A percentile compares a stretch with the other conserved stretches of the same genome.
These are phyloP conservation scores for Helicostylum pulchrum DNA, from an alignment of 192 early-diverging fungal genomes.

Conservation along the genomic window DNA sequence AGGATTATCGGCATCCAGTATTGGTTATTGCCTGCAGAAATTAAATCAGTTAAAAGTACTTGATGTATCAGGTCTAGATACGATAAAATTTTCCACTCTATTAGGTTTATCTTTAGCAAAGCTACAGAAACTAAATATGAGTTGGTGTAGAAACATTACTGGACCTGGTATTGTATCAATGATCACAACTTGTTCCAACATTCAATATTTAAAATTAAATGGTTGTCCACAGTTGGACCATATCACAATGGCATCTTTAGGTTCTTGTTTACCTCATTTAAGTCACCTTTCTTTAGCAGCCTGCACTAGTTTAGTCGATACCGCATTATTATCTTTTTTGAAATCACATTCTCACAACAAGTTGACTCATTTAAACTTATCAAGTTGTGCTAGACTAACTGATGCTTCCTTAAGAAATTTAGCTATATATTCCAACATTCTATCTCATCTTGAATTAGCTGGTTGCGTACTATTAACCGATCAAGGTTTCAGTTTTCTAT, in stretches of 20 bases:
- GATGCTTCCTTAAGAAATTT: conserved; percentile 35
- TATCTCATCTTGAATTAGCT: conserved; percentile 49
- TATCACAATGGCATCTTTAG: conserved; percentile 36
- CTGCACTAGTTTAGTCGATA: conserved; percentile 41
- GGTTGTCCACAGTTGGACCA: conserved; percentile 46
- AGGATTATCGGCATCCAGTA: conserved; percentile 36
- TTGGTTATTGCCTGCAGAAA: conserved; percentile 38
- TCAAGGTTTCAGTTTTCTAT: conserved; percentile 35
- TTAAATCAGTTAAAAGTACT: conserved; percentile 33
- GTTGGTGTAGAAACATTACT: conserved; percentile 51
- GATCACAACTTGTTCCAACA: conserved; percentile 33
- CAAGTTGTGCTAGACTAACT: conserved; percentile 39
- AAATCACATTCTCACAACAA: background rate
- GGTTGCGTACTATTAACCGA: conserved; percentile 42
- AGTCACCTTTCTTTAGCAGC: conserved; percentile 42
- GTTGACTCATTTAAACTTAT: conserved; percentile 42
- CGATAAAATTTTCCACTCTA: conserved; percentile 42
- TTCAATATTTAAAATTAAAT: conserved; percentile 41
- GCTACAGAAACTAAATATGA: conserved; percentile 42
- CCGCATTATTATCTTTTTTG: conserved; percentile 36
- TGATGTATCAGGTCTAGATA: conserved; percentile 39
- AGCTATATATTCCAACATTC: conserved; percentile 22
- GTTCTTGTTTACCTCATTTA: conserved; percentile 37
- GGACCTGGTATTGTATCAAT: conserved; percentile 33
- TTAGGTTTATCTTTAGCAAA: conserved; percentile 36